Evolutionary conservation across 768 basidiomycete species (phyloP).

Genomic region (Astraeus odoratus): DNA sequence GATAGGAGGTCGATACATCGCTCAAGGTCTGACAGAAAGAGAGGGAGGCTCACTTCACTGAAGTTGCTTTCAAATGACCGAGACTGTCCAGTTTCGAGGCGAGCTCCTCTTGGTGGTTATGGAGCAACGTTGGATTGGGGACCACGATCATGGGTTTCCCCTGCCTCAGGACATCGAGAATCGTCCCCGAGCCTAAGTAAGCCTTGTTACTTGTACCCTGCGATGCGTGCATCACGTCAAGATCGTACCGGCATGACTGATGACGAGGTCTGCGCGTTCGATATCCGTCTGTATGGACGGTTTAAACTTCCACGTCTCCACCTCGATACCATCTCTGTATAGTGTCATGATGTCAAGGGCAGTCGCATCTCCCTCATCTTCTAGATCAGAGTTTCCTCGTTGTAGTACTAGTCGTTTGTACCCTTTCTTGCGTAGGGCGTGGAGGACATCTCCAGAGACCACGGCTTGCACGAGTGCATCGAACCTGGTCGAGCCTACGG

Average conservation of each 20-base stretch:
- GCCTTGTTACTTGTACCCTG: too few relatives aligned
- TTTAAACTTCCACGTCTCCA: conserved; percentile 72
- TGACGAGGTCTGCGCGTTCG: conserved; percentile 64
- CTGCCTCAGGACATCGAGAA: conserved; percentile 76
- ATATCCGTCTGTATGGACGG: conserved; percentile 63
- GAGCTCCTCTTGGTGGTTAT: conserved; percentile 91
- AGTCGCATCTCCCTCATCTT: conserved; percentile 17
- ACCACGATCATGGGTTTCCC: conserved; percentile 78
- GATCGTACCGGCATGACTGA: conserved; percentile 85
- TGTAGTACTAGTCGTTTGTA: conserved; percentile 66
- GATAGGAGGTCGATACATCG: conserved; percentile 6
- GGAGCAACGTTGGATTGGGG: conserved; percentile 81
- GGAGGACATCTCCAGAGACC: conserved; percentile 52
- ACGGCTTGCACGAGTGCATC: conserved; percentile 60
- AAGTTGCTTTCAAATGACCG: conserved; percentile 51
- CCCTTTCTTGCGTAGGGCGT: conserved; percentile 44
- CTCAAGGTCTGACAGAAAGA: not conserved
- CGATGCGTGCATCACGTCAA: conserved; percentile 2
- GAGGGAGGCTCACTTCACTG: conserved; percentile 45
- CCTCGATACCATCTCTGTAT: conserved; percentile 35
- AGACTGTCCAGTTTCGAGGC: conserved; percentile 57
- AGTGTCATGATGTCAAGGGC: conserved; percentile 10
- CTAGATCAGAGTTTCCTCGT: conserved; percentile 61
- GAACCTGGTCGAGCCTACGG: conserved; percentile 88
- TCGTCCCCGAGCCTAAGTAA: conserved; percentile 81